Conservation (phyloP, 352 stramenopile genomes). For the Phytophthora nicotianae region DNA sequence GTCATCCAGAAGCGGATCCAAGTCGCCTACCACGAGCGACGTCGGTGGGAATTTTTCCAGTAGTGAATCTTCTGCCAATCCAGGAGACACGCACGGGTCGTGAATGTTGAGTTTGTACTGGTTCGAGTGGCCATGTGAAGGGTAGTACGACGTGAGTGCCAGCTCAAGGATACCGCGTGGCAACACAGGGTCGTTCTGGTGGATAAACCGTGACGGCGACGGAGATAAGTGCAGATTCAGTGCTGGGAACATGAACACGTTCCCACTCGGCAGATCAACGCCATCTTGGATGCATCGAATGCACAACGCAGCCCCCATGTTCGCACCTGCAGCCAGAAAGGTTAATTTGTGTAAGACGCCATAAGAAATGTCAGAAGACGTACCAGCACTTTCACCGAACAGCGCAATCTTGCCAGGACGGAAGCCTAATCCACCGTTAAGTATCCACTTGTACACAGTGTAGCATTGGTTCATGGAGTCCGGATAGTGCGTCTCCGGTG, state of each 20-base stretch:
- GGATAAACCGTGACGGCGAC: conserved; percentile 86
- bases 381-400: conserved; percentile 87
- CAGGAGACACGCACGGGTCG: conserved; percentile 86
- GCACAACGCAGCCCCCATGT: conserved; percentile 84
- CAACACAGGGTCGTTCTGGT: conserved; percentile 88
- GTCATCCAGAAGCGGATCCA: conserved; percentile 89
- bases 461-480: conserved; percentile 78
- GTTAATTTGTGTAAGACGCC: conserved; percentile 1
- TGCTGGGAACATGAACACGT: conserved; percentile 91
- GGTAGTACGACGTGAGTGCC: conserved; percentile 87
- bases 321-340: conserved; percentile 60
- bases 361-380: conserved; percentile 13
- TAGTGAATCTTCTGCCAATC: conserved; percentile 75
- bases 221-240: conserved; percentile 89
- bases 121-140: conserved; percentile 78
- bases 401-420: conserved; percentile 66
- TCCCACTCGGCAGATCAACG: conserved; percentile 71
- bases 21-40: conserved; percentile 80
- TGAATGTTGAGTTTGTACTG: conserved; percentile 91
- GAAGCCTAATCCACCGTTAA: conserved; percentile 77
- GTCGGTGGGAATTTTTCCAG: conserved; percentile 84
- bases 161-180: conserved; percentile 82
- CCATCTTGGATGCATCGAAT: conserved; percentile 85
- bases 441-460: conserved; percentile 87
- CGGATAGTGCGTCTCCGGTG: conserved; percentile 86